Evolutionary conservation across 306 rosid genomes (phyloP), one percentile per base, ranked within the genome.

Genomic region (Cicer chorassanicum): DNA sequence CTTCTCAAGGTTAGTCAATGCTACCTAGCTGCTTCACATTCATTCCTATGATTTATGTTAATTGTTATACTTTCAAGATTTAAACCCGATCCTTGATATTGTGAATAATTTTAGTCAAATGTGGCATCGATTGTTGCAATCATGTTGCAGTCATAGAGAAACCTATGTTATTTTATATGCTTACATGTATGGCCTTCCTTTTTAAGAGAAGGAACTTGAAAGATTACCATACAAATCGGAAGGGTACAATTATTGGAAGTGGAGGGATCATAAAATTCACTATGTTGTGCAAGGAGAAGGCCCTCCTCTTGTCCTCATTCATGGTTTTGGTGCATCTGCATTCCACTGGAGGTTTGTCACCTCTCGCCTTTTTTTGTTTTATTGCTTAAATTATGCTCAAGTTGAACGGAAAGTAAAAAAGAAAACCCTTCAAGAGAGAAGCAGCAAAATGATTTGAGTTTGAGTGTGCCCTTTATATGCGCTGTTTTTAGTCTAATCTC

Each of bases 241-340:
- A 45, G 97, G 97, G 43, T 92, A 90, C 73, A 90, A 85, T 75
- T 94, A 92, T 83, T 94, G 96, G 99, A 86, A 89, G 7, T 92
- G 98, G 99, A 84, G 84, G 81, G 96, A 87, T 80, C 98, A 89
- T 78, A 90, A 88, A 61, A 90, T 94, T 72, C 99, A 94, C 77
- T 92, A 90, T 43, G 93, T 90, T n/a, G 98, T 87, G 65, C 95
- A 89, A 86, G 97, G 99, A 62, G 93, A 92, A 87, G 99, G 97
- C 68, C 79, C 90, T 75, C 91, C 97, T 4, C 61, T 92, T 76
- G 88, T 94, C 59, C 99, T 92, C 71, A 94, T 92, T 76, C 97
- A 90, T 84, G 98, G 99, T 46, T 92, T 92, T 85, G 99, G 96
- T 54, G 99, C 98, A 72, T 94, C 99, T 69, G 89, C 89, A 14